These are phyloP conservation scores for Coix lacrymajobi DNA, from an alignment of 176 grass and related monocot species.

Conservation along the genomic window DNA sequence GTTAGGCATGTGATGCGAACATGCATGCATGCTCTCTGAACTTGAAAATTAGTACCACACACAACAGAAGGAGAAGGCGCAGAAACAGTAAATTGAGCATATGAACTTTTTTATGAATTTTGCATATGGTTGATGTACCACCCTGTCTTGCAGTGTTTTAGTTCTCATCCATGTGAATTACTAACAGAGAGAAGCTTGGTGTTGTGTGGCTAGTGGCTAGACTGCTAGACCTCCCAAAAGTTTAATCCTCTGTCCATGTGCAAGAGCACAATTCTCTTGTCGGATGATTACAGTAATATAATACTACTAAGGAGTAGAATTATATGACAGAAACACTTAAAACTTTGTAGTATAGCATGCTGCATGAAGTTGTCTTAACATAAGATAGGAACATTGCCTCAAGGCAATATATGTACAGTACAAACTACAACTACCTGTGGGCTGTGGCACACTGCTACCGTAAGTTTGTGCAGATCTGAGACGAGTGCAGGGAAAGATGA, in stretches of 20 bases:
- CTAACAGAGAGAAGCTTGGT: not conserved
- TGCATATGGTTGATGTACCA: not conserved
- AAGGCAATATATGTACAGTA: conserved; percentile 7
- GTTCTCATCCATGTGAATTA: conserved; percentile 24
- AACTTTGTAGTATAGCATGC: not conserved
- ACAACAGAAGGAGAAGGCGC: conserved; percentile 13
- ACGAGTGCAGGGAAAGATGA: not conserved
- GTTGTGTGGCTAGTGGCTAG: not conserved
- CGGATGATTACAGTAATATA: conserved; percentile 3
- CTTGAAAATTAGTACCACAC: conserved; percentile 6
- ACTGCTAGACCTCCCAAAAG: not conserved
- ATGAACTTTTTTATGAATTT: conserved; percentile 6
- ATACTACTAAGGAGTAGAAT: not conserved
- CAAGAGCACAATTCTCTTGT: conserved; percentile 31
- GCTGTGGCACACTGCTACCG: conserved; percentile 9
- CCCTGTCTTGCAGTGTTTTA: conserved; percentile 8
- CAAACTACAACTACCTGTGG: not conserved
- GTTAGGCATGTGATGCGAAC: conserved; percentile 44
- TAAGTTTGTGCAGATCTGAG: conserved; percentile 33
- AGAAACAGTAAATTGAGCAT: conserved; percentile 14
- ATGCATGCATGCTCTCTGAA: conserved; percentile 50
- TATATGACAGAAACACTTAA: conserved; percentile 1
- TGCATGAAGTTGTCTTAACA: conserved; percentile 13
- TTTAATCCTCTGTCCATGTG: conserved; percentile 31
- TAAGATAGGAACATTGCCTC: not conserved